phyloP scores from a whole-genome alignment of 1,284 basidiomycete species.

The Ganoderma leucocontextum region DNA sequence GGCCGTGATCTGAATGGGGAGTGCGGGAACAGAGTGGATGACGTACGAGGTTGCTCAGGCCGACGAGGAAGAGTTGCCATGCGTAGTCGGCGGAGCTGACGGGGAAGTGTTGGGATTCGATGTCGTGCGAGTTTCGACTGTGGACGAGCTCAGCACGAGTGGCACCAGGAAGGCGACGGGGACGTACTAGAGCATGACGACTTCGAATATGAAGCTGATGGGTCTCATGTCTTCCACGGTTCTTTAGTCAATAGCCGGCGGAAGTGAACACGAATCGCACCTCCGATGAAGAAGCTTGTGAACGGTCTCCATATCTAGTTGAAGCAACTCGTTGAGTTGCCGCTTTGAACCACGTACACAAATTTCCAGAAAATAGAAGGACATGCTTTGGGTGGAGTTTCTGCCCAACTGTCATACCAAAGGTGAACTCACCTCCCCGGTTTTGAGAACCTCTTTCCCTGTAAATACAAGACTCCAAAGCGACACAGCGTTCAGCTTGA shows the following conservation, averaged over 20 bases:
- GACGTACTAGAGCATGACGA: constrained; percentile 78
- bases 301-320: constrained; percentile 78
- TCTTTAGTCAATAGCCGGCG: constrained; percentile 48
- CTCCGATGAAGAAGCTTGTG: constrained; percentile 82
- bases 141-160: constrained; percentile 2
- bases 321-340: background rate
- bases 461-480: constrained; percentile 68
- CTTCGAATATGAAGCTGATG: constrained; percentile 74
- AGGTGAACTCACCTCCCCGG: constrained; percentile 58
- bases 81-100: constrained; percentile 74
- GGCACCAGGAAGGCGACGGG: background rate
- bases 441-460: constrained; percentile 52
- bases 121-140: constrained; percentile 69
- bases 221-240: constrained; percentile 37
- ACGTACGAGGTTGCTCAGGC: constrained; percentile 47
- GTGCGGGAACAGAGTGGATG: background rate
- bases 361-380: too few relatives aligned
- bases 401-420: background rate
- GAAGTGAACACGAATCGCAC: constrained; percentile 47
- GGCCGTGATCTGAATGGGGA: too few relatives aligned
- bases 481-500: constrained; percentile 64
- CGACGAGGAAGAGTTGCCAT: constrained; percentile 74
- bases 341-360: constrained; percentile 4
- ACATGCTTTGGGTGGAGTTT: background rate
- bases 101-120: constrained; percentile 70